Percentiles rank a stretch among this genome's conserved stretches.
Conservation (phyloP, 768 basidiomycete genomes). For the Xerocomellus dryophilus region DNA sequence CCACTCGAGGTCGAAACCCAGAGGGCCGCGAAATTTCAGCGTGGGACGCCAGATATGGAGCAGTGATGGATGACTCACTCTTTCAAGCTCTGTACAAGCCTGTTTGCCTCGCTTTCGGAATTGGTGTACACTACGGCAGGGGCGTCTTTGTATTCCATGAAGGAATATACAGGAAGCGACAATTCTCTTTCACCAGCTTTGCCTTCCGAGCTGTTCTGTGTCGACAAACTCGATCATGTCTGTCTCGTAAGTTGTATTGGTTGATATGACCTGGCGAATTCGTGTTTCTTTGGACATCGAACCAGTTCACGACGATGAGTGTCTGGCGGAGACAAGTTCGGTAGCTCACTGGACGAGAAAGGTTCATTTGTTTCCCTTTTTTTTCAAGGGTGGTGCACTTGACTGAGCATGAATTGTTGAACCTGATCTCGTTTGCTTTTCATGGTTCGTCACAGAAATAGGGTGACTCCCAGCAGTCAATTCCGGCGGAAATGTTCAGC, state of each 20-base stretch:
- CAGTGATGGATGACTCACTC: conserved; percentile 30
- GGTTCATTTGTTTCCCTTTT: neutral
- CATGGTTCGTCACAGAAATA: neutral
- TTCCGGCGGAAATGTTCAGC: neutral
- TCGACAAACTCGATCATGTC: conserved; percentile 1
- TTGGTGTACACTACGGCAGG: conserved; percentile 40
- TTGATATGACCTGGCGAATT: neutral
- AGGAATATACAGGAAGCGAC: conserved; percentile 37
- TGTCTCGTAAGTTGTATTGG: neutral
- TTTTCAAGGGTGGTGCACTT: conserved; percentile 1
- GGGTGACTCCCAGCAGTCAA: neutral
- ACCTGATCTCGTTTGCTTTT: neutral
- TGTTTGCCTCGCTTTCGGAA: conserved; percentile 42
- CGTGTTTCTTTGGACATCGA: neutral
- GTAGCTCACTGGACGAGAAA: conserved; percentile 1
- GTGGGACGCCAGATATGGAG: neutral
- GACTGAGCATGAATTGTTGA: conserved; percentile 6
- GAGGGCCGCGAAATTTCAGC: conserved; percentile 31
- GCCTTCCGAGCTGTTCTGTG: neutral
- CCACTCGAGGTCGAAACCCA: conserved; percentile 57
- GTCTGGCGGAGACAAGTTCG: neutral
- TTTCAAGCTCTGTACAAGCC: conserved; percentile 35
- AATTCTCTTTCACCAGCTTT: conserved; percentile 1
- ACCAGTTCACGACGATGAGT: neutral
- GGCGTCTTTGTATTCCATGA: conserved; percentile 27